Evolutionary conservation across 1,284 basidiomycete species (phyloP).

Genomic region (Somion occarium): DNA sequence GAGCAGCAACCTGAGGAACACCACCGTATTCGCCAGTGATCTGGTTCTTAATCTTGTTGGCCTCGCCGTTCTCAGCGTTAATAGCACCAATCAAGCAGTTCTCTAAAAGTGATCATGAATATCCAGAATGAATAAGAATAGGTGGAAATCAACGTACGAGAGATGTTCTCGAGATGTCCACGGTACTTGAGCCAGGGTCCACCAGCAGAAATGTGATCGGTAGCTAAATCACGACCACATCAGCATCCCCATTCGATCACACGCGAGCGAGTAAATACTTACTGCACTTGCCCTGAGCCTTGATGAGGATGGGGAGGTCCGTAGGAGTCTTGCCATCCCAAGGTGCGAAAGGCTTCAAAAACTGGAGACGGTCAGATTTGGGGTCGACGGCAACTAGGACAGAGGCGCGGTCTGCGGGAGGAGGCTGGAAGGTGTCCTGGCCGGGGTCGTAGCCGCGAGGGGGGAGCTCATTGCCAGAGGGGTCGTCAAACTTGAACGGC

Average conservation of each 20-base stretch:
- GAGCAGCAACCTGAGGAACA: slow-evolving; percentile 81
- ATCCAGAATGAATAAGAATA: neutral
- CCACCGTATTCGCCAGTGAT: slow-evolving; percentile 82
- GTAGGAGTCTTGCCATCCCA: slow-evolving; percentile 94
- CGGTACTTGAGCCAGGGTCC: slow-evolving; percentile 99
- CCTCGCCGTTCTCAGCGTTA: slow-evolving; percentile 92
- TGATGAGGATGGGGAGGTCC: slow-evolving; percentile 93
- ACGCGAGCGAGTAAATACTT: slow-evolving; percentile 27
- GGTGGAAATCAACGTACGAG: slow-evolving; percentile 66
- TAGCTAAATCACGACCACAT: slow-evolving; percentile 39
- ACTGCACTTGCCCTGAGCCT: slow-evolving; percentile 99
- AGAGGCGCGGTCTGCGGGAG: slow-evolving; percentile 79
- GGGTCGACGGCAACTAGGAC: slow-evolving; percentile 89
- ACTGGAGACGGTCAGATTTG: slow-evolving; percentile 91
- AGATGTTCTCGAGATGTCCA: slow-evolving; percentile 98
- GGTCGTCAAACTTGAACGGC: slow-evolving; percentile 94
- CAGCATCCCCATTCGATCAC: slow-evolving; percentile 5
- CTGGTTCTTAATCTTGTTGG: slow-evolving; percentile 95
- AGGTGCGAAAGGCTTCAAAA: slow-evolving; percentile 85
- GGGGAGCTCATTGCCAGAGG: slow-evolving; percentile 89
- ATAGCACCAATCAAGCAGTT: slow-evolving; percentile 98
- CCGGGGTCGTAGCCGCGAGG: slow-evolving; percentile 95
- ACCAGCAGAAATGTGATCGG: slow-evolving; percentile 91
- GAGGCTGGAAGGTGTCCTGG: slow-evolving; percentile 95
- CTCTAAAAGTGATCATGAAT: slow-evolving; percentile 39